A percentile compares a stretch with the other conserved stretches of the same genome.
These are phyloP conservation scores for Teratosphaeria pseudoeucalypti DNA, from an alignment of 2,329 filamentous ascomycete genomes.

Conservation along the genomic window DNA sequence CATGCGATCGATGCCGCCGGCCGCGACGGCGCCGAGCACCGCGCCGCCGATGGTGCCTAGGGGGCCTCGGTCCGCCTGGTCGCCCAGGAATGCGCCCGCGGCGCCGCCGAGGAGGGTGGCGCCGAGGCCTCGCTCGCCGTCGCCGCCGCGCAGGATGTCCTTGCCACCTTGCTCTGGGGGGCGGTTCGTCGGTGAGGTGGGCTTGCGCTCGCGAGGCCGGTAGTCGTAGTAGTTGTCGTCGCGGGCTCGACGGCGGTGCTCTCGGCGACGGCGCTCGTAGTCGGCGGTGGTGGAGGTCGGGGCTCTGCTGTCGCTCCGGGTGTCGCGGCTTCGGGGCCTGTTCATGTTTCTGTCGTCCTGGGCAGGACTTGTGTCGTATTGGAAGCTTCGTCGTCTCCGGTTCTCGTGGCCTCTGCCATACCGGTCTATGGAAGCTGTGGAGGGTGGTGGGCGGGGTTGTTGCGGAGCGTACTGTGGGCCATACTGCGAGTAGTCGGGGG, in stretches of 20 bases:
- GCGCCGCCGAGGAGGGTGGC: slow-evolving; percentile 18
- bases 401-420: neutral
- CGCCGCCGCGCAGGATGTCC: slow-evolving; percentile 13
- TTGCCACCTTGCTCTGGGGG: slow-evolving; percentile 7
- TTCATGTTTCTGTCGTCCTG: neutral
- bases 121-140: slow-evolving; percentile 17
- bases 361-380: neutral
- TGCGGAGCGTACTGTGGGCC: neutral
- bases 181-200: neutral
- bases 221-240: slow-evolving; percentile 1
- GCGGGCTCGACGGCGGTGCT: neutral
- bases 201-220: slow-evolving; percentile 2
- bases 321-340: neutral
- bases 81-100: slow-evolving; percentile 18
- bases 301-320: neutral
- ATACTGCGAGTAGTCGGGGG: slow-evolving; percentile 4
- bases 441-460: neutral
- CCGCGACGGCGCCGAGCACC: slow-evolving; percentile 17
- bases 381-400: neutral
- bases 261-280: slow-evolving; percentile 7
- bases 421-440: neutral
- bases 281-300: slow-evolving; percentile 1
- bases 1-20: slow-evolving; percentile 14
- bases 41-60: slow-evolving; percentile 18
- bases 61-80: slow-evolving; percentile 9